Conservation (phyloP, 129 eudicot species). For the Dittrichia graveolens region DNA sequence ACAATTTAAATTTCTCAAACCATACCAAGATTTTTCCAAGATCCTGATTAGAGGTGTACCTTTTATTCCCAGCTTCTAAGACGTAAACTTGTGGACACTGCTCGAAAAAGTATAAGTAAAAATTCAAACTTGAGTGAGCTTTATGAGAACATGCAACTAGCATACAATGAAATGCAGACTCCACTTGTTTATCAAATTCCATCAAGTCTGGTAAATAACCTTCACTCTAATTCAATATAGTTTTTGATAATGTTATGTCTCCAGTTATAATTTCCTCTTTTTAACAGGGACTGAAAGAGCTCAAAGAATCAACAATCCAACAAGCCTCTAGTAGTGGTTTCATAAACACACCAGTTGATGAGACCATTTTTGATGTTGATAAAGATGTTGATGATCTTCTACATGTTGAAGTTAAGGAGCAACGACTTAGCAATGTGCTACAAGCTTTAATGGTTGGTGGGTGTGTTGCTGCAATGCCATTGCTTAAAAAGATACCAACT, state of each 20-base stretch:
- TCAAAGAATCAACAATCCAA: conserved; percentile 84
- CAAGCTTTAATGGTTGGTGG: conserved; percentile 83
- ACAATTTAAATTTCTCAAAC: not conserved
- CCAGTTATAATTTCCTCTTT: not conserved
- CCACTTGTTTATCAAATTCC: conserved; percentile 91
- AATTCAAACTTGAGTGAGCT: conserved; percentile 77
- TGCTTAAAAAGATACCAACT: conserved; percentile 88
- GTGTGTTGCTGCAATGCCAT: conserved; percentile 95
- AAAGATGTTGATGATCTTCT: conserved; percentile 87
- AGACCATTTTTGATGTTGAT: conserved; percentile 79
- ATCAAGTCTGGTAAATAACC: conserved; percentile 61
- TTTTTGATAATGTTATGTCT: not conserved
- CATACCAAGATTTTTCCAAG: not conserved
- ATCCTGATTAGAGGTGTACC: not conserved
- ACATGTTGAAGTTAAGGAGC: conserved; percentile 95
- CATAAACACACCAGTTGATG: conserved; percentile 84
- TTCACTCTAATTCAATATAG: not conserved
- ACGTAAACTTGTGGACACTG: conserved; percentile 82
- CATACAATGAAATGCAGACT: conserved; percentile 88
- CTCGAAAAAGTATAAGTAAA: conserved; percentile 67
- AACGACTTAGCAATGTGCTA: conserved; percentile 86
- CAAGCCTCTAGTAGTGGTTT: conserved; percentile 70
- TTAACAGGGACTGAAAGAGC: conserved; percentile 80
- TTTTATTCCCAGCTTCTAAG: conserved; percentile 65
- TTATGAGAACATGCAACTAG: conserved; percentile 74